Conservation (phyloP, 495 filamentous ascomycete species). For the Penicillium riverlandense region DNA sequence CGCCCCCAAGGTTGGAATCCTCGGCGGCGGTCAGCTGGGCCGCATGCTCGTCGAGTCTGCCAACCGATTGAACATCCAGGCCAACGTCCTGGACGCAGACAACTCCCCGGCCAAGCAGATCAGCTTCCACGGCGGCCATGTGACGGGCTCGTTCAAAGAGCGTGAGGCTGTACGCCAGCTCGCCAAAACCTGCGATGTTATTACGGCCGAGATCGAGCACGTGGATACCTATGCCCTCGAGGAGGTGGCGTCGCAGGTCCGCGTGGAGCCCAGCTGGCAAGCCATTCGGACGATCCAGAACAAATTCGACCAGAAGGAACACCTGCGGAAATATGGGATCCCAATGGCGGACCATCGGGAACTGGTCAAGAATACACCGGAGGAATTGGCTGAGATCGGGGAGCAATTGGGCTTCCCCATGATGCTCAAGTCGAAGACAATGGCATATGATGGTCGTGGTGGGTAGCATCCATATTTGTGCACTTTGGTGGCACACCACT, state of each 20-base stretch:
- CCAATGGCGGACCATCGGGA: constrained; percentile 63
- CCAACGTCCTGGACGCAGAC: constrained; percentile 72
- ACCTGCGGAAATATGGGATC: constrained; percentile 59
- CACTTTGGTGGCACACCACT: background rate
- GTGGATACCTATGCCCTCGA: constrained; percentile 90
- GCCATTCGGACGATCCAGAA: constrained; percentile 92
- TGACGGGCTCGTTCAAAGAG: constrained; percentile 82
- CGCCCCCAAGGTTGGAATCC: constrained; percentile 53
- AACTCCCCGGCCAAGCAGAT: constrained; percentile 87
- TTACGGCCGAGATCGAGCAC: constrained; percentile 98
- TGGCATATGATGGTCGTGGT: constrained; percentile 89
- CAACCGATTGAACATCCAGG: constrained; percentile 74
- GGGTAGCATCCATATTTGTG: constrained; percentile 3
- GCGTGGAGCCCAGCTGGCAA: constrained; percentile 80
- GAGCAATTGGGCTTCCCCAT: constrained; percentile 71
- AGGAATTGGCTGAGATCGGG: constrained; percentile 57
- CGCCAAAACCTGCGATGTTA: constrained; percentile 67
- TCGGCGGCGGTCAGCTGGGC: constrained; percentile 79
- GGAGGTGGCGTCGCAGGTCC: constrained; percentile 58
- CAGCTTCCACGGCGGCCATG: constrained; percentile 64
- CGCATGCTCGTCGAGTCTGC: constrained; percentile 94
- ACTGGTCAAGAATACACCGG: constrained; percentile 43
- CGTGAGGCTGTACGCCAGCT: constrained; percentile 67
- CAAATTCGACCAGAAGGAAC: constrained; percentile 88
- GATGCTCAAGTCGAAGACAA: constrained; percentile 91